Evolutionary conservation across 768 basidiomycete species (phyloP).

Genomic region (Candolleomyces eurysporus): DNA sequence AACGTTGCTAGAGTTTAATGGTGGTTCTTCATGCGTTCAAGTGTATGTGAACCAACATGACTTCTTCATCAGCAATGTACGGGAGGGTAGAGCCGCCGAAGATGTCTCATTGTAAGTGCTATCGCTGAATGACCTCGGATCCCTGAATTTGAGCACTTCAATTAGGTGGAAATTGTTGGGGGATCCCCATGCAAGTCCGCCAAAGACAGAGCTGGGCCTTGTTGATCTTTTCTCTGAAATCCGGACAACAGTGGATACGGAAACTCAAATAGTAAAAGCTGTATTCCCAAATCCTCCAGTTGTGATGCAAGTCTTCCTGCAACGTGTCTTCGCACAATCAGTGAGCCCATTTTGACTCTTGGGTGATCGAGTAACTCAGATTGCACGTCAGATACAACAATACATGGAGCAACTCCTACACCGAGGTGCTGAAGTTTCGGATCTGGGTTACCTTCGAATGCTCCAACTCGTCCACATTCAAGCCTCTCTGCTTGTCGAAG

Average conservation of each 20-base stretch:
- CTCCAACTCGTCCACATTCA: constrained; percentile 85
- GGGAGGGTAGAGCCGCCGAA: constrained; percentile 54
- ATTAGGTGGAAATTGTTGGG: constrained; percentile 79
- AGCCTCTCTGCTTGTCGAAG: constrained; percentile 78
- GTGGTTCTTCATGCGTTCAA: constrained; percentile 93
- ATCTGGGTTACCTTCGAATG: constrained; percentile 87
- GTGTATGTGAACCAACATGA: constrained; percentile 99
- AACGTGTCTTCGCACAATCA: constrained; percentile 96
- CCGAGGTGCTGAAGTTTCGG: constrained; percentile 71
- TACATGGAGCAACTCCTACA: constrained; percentile 89
- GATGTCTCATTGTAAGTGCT: constrained; percentile 55
- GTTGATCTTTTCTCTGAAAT: constrained; percentile 84
- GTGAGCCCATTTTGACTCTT: constrained; percentile 43
- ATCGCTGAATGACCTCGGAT: neutral
- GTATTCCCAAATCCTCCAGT: constrained; percentile 96
- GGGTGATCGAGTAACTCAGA: neutral
- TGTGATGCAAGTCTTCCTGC: constrained; percentile 98
- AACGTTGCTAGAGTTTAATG: constrained; percentile 96
- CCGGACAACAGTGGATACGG: constrained; percentile 86
- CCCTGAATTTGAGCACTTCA: neutral
- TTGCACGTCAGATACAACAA: constrained; percentile 78
- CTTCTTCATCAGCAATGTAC: constrained; percentile 95
- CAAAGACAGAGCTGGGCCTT: constrained; percentile 77
- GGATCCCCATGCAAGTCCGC: constrained; percentile 75
- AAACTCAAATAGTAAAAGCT: constrained; percentile 96